Percentiles rank a stretch among this genome's conserved stretches.
Conservation (phyloP, 139 green algal genomes). For the Micromonas pusilla region DNA sequence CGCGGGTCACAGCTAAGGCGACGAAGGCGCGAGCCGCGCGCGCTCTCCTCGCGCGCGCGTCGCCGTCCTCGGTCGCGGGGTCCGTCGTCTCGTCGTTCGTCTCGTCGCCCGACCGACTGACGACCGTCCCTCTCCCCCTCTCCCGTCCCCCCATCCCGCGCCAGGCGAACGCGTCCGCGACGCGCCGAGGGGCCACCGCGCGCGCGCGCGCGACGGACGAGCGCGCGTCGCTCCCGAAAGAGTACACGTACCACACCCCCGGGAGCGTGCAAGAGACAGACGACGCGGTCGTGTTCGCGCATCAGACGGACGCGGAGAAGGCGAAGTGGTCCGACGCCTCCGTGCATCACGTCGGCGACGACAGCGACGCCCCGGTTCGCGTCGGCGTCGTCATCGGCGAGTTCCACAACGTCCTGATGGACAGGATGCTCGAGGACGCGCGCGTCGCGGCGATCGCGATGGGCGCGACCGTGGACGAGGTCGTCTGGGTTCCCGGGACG, state of each 20-base stretch:
- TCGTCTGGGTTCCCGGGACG: slow-evolving; percentile 30
- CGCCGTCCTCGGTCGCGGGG: too few relatives aligned
- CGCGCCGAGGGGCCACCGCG: too few relatives aligned
- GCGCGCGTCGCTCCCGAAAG: neutral
- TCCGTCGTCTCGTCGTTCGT: too few relatives aligned
- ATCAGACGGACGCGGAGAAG: slow-evolving; percentile 44
- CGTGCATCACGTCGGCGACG: slow-evolving; percentile 27
- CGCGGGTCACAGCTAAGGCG: too few relatives aligned
- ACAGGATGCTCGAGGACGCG: slow-evolving; percentile 29
- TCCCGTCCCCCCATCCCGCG: too few relatives aligned
- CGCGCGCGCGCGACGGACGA: neutral
- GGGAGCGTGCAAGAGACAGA: slow-evolving; percentile 19
- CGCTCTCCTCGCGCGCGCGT: too few relatives aligned
- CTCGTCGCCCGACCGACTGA: too few relatives aligned
- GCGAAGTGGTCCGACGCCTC: slow-evolving; percentile 21
- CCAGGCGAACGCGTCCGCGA: too few relatives aligned
- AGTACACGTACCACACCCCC: slow-evolving; percentile 21
- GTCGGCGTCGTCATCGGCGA: slow-evolving; percentile 28
- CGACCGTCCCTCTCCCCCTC: too few relatives aligned
- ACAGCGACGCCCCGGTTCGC: neutral
- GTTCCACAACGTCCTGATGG: slow-evolving; percentile 33
- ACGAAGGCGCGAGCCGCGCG: too few relatives aligned
- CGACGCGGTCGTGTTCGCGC: slow-evolving; percentile 14
- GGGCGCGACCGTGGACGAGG: slow-evolving; percentile 13
- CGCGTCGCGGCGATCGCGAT: slow-evolving; percentile 13